Percentiles rank a stretch among this genome's conserved stretches.
phyloP scores from a whole-genome alignment of 305 asterid species.

The Plantago rigida region DNA sequence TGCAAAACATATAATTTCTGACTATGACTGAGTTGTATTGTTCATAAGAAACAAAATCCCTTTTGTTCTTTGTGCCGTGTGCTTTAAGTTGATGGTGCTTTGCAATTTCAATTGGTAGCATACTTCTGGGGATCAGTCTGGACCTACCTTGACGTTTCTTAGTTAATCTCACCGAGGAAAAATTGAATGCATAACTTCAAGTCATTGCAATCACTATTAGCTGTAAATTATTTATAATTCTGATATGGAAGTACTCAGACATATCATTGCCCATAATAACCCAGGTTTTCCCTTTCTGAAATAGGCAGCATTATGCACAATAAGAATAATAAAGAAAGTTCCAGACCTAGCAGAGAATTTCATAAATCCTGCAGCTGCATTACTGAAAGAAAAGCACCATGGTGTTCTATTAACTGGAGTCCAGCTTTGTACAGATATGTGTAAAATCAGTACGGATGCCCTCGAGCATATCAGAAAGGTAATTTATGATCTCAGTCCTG shows the following conservation, averaged over 20 bases:
- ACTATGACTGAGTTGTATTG: no score
- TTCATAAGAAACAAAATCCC: no score
- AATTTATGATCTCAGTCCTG: constrained; percentile 22
- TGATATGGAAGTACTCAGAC: constrained; percentile 19
- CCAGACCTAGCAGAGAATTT: constrained; percentile 96
- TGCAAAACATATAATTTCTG: no score
- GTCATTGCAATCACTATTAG: neutral
- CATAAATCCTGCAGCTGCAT: constrained; percentile 63
- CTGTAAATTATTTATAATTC: constrained; percentile 9
- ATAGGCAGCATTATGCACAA: constrained; percentile 94
- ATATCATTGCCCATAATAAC: constrained; percentile 19
- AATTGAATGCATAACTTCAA: neutral
- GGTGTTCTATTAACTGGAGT: constrained; percentile 91
- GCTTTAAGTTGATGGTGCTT: no score
- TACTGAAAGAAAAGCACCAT: constrained; percentile 94
- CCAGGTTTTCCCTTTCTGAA: constrained; percentile 27
- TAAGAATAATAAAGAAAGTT: constrained; percentile 88
- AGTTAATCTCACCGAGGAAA: no score
- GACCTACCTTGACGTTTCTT: neutral
- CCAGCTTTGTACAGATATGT: constrained; percentile 84
- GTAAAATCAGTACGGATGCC: constrained; percentile 72
- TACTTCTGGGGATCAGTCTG: no score
- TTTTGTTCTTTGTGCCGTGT: no score
- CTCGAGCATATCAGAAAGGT: constrained; percentile 83
- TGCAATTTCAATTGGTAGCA: no score